phyloP scores from a whole-genome alignment of 441 rosid species.

The Rhodomyrtus psidioides region DNA sequence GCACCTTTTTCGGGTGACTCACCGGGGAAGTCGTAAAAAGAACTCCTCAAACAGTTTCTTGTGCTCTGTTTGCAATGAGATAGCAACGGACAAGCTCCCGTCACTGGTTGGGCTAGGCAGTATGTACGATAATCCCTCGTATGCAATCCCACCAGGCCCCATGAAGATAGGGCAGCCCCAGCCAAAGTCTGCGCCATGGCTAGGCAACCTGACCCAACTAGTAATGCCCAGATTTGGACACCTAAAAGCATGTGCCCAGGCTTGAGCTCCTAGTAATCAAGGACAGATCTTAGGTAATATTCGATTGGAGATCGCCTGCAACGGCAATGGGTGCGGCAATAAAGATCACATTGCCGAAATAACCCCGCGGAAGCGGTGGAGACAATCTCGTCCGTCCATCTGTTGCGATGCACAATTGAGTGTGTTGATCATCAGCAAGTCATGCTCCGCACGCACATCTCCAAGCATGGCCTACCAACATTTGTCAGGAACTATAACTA shows the following conservation, averaged over 20 bases:
- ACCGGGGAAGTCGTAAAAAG: slow-evolving; percentile 10
- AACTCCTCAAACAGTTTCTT: slow-evolving; percentile 14
- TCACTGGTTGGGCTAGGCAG: slow-evolving; percentile 3
- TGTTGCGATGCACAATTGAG: background rate
- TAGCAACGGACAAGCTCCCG: slow-evolving; percentile 4
- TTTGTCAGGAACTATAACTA: background rate
- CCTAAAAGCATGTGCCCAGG: background rate
- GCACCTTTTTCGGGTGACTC: background rate
- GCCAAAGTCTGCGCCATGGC: slow-evolving; percentile 26
- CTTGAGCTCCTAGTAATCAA: slow-evolving; percentile 13
- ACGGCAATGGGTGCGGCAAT: slow-evolving; percentile 5
- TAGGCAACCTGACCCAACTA: slow-evolving; percentile 13
- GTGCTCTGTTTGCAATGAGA: slow-evolving; percentile 11
- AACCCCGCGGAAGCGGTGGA: background rate
- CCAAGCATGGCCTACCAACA: slow-evolving; percentile 32
- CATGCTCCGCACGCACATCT: slow-evolving; percentile 30
- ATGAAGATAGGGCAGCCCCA: slow-evolving; percentile 21
- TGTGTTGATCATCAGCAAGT: slow-evolving; percentile 9
- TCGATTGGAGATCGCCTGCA: slow-evolving; percentile 8
- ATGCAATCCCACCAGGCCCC: slow-evolving; percentile 1
- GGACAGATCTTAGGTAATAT: slow-evolving; percentile 26
- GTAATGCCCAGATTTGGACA: slow-evolving; percentile 14
- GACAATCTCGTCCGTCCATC: background rate
- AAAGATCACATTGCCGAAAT: slow-evolving; percentile 34
- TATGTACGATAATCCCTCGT: slow-evolving; percentile 12